Conservation (phyloP, 2,329 filamentous ascomycete species). For the Apiospora marii region DNA sequence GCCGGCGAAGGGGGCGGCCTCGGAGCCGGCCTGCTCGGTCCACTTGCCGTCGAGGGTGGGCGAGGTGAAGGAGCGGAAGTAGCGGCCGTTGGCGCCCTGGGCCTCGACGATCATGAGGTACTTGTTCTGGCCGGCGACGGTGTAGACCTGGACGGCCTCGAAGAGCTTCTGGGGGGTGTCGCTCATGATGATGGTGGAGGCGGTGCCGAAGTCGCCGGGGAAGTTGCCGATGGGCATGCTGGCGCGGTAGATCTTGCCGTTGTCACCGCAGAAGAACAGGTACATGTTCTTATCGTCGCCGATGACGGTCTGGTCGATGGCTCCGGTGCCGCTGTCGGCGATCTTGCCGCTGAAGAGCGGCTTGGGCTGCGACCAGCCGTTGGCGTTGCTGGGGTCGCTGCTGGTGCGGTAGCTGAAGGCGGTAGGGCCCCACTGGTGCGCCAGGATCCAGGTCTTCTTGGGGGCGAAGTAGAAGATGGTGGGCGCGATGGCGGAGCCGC, state of each 20-base stretch:
- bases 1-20: slow-evolving; percentile 68
- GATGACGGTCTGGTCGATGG: slow-evolving; percentile 71
- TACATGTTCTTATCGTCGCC: slow-evolving; percentile 69
- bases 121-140: slow-evolving; percentile 55
- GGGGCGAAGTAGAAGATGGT: slow-evolving; percentile 70
- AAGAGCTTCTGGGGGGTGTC: slow-evolving; percentile 67
- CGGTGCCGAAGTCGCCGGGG: slow-evolving; percentile 64
- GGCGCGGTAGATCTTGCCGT: slow-evolving; percentile 70
- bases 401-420: slow-evolving; percentile 69
- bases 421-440: slow-evolving; percentile 68
- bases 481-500: slow-evolving; percentile 58
- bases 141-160: slow-evolving; percentile 74
- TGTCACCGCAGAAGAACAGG: slow-evolving; percentile 73
- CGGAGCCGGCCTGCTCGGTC: slow-evolving; percentile 63
- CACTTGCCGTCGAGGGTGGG: slow-evolving; percentile 62
- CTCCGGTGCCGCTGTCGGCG: slow-evolving; percentile 55
- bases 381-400: slow-evolving; percentile 62
- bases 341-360: slow-evolving; percentile 66
- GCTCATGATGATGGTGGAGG: slow-evolving; percentile 57
- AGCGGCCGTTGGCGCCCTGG: slow-evolving; percentile 64
- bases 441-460: slow-evolving; percentile 69
- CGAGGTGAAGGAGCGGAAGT: slow-evolving; percentile 73
- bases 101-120: slow-evolving; percentile 76
- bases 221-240: slow-evolving; percentile 70
- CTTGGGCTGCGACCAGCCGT: slow-evolving; percentile 62